Conservation (phyloP, 768 basidiomycete genomes). For the Lyophyllum semitale region DNA sequence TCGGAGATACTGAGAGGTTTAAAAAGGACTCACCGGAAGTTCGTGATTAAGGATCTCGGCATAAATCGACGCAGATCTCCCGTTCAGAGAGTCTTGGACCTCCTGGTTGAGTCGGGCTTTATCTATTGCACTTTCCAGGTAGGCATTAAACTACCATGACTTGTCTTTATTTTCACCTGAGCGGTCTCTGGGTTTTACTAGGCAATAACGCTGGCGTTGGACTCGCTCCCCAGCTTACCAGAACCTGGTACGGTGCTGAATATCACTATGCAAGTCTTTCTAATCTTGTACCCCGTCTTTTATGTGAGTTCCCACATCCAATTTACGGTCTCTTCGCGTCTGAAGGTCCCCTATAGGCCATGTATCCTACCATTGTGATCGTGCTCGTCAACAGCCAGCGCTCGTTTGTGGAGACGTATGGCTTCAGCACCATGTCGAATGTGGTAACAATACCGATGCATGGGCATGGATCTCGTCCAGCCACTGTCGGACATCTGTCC, state of each 20-base stretch:
- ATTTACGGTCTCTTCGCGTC: not conserved
- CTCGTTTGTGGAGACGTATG: conserved; percentile 3
- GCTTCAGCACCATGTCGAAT: not conserved
- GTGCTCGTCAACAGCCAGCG: conserved; percentile 10
- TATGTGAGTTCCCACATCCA: not conserved
- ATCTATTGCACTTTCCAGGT: conserved; percentile 6
- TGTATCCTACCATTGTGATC: conserved; percentile 12
- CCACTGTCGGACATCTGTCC: conserved; percentile 1
- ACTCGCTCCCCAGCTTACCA: conserved; percentile 1
- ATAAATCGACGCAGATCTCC: not conserved
- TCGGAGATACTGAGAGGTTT: not conserved
- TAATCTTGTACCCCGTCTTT: conserved; percentile 1
- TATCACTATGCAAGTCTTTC: conserved; percentile 2
- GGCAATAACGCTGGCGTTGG: not conserved
- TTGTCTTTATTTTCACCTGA: not conserved
- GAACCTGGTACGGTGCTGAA: not conserved
- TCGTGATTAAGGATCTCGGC: not conserved
- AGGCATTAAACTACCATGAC: not conserved
- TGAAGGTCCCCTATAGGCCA: not conserved
- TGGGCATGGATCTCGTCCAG: not conserved
- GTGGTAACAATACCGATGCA: not conserved
- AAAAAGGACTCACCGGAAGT: conserved; percentile 2
- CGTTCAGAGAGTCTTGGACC: conserved; percentile 3
- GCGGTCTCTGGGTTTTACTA: not conserved
- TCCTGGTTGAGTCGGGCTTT: conserved; percentile 6